Base-by-base conservation (phyloP, 495 filamentous ascomycete species). In the Penicillium argentinense region DNA sequence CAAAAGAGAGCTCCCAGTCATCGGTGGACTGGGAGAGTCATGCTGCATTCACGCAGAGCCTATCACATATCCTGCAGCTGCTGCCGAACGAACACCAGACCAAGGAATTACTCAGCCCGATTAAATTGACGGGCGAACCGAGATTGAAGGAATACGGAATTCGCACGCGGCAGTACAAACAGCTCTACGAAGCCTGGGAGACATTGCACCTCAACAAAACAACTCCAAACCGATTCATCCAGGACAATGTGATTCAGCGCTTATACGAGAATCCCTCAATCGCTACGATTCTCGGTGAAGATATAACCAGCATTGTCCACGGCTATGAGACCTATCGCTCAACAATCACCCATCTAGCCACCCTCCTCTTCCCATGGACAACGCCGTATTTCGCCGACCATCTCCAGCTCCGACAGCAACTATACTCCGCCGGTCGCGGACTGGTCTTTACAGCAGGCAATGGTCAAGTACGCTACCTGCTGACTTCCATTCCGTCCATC, bases 381-480 rank as follows among this genome's bases (percentile, higher is more conserved):
- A 37, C 42, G 17, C 65, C 63, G 3, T 67, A 69, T 36, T 69
- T 51, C 47, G 23, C 61, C 2, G 54, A 65, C 28, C 65, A 63
- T 39, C 56, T 63, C 41, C 39, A 51, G 5, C 38, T 65, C 9
- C 63, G 61, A 26, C 44, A 62, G 0, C 50, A 60, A 14, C 43
- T 63, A 43, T 46, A 55, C 24, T 33, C 45, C 33, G 33, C 33
- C 14, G 14, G 14, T 9, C 33, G 33, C 12, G 66, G 66, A 27
- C 34, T 69, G 16, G 66, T 69, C 12, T 65, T 68, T 41, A 51
- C 60, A 8, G 66, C 59, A 3, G 64, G 64, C 6, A 55, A 62
- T 29, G 40, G 49, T 2, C 66, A 69, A 36, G 57, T 60, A 0
- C 49, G 45, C 11, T 69, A 47, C 38, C 49, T 69, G 1, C 33